Conservation (phyloP, 768 basidiomycete genomes). For the Russula sp. region DNA sequence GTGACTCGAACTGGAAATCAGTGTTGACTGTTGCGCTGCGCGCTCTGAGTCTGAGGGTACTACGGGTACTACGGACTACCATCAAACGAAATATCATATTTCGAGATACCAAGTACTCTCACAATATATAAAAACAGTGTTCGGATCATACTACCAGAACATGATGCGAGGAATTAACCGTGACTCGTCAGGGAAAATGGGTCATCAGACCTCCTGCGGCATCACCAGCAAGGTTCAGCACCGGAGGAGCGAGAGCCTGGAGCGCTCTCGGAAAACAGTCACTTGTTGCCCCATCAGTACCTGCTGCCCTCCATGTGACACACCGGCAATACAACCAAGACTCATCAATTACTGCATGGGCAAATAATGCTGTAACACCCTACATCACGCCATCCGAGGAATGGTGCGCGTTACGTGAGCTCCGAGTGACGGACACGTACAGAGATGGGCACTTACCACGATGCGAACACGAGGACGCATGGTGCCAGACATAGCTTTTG, state of each 20-base stretch:
- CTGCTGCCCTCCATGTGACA: not conserved
- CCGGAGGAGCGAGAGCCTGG: not conserved
- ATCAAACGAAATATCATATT: too few relatives aligned
- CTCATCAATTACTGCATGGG: constrained; percentile 1
- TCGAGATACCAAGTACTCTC: not conserved
- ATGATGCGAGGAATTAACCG: not conserved
- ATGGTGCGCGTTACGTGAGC: constrained; percentile 13
- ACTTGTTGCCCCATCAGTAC: not conserved
- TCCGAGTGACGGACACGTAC: not conserved
- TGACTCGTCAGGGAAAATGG: constrained; percentile 20
- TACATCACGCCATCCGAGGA: not conserved
- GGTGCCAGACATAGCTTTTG: not conserved
- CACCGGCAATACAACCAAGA: not conserved
- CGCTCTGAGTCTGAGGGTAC: not conserved
- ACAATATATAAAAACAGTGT: too few relatives aligned
- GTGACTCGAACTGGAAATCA: not conserved
- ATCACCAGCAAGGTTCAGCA: too few relatives aligned
- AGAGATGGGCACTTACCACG: constrained; percentile 3
- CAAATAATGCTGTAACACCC: not conserved
- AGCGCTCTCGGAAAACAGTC: not conserved
- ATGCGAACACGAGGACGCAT: constrained; percentile 8
- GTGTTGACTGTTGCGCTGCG: too few relatives aligned
- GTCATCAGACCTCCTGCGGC: too few relatives aligned
- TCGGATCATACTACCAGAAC: not conserved
- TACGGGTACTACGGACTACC: too few relatives aligned